A percentile compares a stretch with the other conserved stretches of the same genome.
phyloP scores from a whole-genome alignment of 805 yeast genomes.

The Wickerhamomyces chambardii region DNA sequence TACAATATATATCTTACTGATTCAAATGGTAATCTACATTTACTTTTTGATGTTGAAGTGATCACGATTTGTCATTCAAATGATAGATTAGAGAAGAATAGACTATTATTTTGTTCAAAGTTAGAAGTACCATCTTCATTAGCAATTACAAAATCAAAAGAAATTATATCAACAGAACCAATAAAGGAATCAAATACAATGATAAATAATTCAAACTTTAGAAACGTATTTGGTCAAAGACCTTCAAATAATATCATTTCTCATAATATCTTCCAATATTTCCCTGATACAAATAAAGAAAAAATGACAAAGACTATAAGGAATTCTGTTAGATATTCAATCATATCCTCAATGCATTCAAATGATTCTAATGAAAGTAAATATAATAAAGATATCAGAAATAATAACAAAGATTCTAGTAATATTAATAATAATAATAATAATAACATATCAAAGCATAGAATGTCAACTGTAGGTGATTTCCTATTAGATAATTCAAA shows the following conservation, averaged over 20 bases:
- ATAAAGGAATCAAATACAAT: constrained; percentile 15
- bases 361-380: no score
- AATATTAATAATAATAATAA: no score
- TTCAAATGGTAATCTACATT: constrained; percentile 27
- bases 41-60: constrained; percentile 69
- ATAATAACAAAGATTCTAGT: no score
- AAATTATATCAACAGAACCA: constrained; percentile 18
- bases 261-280: constrained; percentile 80
- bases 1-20: constrained; percentile 60
- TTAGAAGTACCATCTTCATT: constrained; percentile 54
- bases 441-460: constrained; percentile 3
- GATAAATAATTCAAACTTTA: constrained; percentile 9
- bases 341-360: constrained; percentile 36
- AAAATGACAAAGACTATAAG: constrained; percentile 74
- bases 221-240: constrained; percentile 68
- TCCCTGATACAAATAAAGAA: constrained; percentile 71
- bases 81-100: constrained; percentile 58
- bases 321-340: constrained; percentile 76
- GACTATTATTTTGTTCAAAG: constrained; percentile 58
- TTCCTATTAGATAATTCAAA: constrained; percentile 45
- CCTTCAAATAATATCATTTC: constrained; percentile 93
- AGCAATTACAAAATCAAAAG: constrained; percentile 49
- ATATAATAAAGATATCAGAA: no score
- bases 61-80: constrained; percentile 76
- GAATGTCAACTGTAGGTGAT: constrained; percentile 52